phyloP scores from a whole-genome alignment of 768 basidiomycete genomes.

The Phaeotremella fagi region DNA sequence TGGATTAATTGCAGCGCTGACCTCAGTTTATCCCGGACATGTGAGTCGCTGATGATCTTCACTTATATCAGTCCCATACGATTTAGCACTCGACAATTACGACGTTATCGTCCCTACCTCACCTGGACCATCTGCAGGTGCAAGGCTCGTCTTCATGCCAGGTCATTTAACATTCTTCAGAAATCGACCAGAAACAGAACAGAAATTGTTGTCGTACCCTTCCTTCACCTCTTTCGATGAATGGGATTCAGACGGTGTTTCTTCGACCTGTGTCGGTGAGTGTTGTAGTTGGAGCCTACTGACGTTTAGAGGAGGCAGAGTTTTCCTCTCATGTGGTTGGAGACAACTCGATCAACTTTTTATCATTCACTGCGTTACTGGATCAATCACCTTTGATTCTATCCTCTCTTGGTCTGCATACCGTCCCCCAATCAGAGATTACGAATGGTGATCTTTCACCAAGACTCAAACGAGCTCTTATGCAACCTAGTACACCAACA shows the following conservation, averaged over 20 bases:
- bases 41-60: neutral
- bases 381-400: neutral
- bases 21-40: neutral
- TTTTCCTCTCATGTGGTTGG: constrained; percentile 19
- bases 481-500: neutral
- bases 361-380: constrained; percentile 13
- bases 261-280: constrained; percentile 6
- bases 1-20: neutral
- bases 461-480: neutral
- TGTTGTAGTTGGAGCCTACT: neutral
- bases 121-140: neutral
- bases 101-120: constrained; percentile 18
- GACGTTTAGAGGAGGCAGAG: constrained; percentile 14
- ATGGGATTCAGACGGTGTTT: constrained; percentile 4
- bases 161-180: constrained; percentile 22
- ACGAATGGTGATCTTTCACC: neutral
- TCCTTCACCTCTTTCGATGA: constrained; percentile 16
- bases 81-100: constrained; percentile 9
- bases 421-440: neutral
- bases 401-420: constrained; percentile 1
- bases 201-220: constrained; percentile 9
- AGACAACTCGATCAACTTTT: constrained; percentile 15
- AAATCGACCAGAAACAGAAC: constrained; percentile 10
- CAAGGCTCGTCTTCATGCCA: constrained; percentile 20
- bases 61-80: constrained; percentile 15